Conservation (phyloP, 805 yeast genomes). For the Yamadazyma sp. region DNA sequence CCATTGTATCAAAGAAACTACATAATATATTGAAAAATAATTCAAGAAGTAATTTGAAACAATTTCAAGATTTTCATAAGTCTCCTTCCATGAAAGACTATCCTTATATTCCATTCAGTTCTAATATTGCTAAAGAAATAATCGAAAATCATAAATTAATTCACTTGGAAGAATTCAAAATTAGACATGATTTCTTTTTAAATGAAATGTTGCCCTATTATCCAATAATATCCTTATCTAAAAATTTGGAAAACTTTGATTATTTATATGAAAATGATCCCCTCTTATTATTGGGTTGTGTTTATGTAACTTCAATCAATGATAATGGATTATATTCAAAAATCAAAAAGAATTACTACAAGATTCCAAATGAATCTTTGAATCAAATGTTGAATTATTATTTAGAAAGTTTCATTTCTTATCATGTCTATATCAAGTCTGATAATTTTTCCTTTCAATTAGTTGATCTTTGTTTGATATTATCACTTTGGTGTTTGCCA, state of each 20-base stretch:
- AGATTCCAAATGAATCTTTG: slow-evolving; percentile 26
- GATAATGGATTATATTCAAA: slow-evolving; percentile 21
- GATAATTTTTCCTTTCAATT: slow-evolving; percentile 41
- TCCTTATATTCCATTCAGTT: slow-evolving; percentile 15
- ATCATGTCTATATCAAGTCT: slow-evolving; percentile 39
- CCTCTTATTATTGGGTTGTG: slow-evolving; percentile 38
- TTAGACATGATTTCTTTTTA: slow-evolving; percentile 33
- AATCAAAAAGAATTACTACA: slow-evolving; percentile 11
- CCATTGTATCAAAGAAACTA: slow-evolving; percentile 3
- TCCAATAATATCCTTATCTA: slow-evolving; percentile 47
- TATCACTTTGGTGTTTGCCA: slow-evolving; percentile 54
- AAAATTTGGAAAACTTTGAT: slow-evolving; percentile 31
- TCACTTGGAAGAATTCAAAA: slow-evolving; percentile 29
- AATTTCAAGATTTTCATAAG: slow-evolving; percentile 15
- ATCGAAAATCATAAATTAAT: slow-evolving; percentile 31
- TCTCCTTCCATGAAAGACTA: slow-evolving; percentile 11
- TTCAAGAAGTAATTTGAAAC: slow-evolving; percentile 8
- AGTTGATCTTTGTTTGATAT: slow-evolving; percentile 41
- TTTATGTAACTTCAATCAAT: slow-evolving; percentile 48
- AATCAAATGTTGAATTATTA: slow-evolving; percentile 43
- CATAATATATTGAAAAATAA: slow-evolving; percentile 6
- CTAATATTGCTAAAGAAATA: slow-evolving; percentile 29
- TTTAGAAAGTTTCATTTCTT: slow-evolving; percentile 44
- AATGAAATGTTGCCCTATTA: slow-evolving; percentile 41
- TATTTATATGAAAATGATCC: slow-evolving; percentile 42